A percentile compares a stretch with the other conserved stretches of the same genome.
phyloP scores from a whole-genome alignment of 108 stramenopile genomes.

The Cyclostephanos tholiformis region DNA sequence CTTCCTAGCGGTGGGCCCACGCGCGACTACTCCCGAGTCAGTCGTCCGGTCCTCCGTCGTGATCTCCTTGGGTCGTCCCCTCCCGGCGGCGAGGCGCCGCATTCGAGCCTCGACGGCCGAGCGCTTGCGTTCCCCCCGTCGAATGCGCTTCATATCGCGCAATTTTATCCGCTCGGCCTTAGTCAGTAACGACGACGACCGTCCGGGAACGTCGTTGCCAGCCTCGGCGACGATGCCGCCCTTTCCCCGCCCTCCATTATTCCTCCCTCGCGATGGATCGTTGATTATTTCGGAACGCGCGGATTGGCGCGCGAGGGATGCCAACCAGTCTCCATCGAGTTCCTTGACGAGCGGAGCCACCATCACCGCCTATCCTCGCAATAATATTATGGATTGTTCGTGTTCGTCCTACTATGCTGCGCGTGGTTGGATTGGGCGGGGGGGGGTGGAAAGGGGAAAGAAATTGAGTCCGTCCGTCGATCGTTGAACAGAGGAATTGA shows the following conservation, averaged over 20 bases:
- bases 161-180: conserved; percentile 29
- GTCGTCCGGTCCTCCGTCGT: too few species aligned
- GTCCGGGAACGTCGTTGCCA: too few species aligned
- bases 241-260: conserved; percentile 2
- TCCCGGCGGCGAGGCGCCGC: conserved; percentile 1
- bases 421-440: not conserved
- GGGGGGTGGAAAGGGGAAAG: too few species aligned
- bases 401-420: not conserved
- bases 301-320: conserved; percentile 30
- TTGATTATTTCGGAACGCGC: conserved; percentile 15
- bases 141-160: conserved; percentile 24
- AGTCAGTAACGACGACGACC: not conserved
- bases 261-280: not conserved
- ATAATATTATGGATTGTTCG: not conserved
- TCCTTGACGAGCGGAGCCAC: not conserved
- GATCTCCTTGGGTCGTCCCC: not conserved
- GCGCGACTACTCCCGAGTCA: too few species aligned
- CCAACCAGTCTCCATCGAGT: conserved; percentile 25
- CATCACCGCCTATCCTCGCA: too few species aligned
- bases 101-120: conserved; percentile 18
- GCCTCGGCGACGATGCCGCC: conserved; percentile 11
- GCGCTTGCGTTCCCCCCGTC: conserved; percentile 38
- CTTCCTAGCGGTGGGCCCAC: too few species aligned
- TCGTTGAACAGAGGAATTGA: too few species aligned
- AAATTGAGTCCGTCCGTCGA: too few species aligned